Percentiles rank a stretch among this genome's conserved stretches.
These are phyloP conservation scores for Aphanocladium album DNA, from an alignment of 2,329 filamentous ascomycete genomes.

Conservation along the genomic window DNA sequence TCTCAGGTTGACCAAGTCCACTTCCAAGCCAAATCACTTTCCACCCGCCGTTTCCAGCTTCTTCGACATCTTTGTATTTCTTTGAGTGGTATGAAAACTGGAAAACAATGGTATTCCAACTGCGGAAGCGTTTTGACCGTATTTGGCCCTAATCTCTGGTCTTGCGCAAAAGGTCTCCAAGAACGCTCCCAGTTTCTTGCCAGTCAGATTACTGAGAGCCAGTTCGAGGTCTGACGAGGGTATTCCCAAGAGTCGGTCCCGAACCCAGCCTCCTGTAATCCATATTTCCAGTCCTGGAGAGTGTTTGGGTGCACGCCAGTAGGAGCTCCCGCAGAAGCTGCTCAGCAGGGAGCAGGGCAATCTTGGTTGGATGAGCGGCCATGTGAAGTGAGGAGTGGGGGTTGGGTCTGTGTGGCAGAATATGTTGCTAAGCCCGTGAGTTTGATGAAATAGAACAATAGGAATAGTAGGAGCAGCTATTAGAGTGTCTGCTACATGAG, in stretches of 20 bases:
- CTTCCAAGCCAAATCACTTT: conserved; percentile 16
- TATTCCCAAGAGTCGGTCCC: conserved; percentile 17
- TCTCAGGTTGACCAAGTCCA: conserved; percentile 18
- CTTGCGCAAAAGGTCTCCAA: conserved; percentile 9
- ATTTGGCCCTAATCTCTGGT: neutral
- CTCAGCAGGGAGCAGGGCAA: conserved; percentile 12
- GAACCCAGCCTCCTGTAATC: conserved; percentile 19
- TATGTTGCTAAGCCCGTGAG: too few species aligned
- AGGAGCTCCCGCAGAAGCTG: conserved; percentile 14
- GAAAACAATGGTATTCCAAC: conserved; percentile 10
- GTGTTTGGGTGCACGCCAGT: conserved; percentile 11
- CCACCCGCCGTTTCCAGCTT: conserved; percentile 17
- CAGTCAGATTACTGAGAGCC: conserved; percentile 15
- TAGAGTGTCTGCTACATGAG: too few species aligned
- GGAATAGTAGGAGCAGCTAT: too few species aligned
- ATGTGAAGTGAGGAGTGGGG: neutral
- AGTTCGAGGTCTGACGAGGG: conserved; percentile 17
- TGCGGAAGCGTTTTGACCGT: conserved; percentile 3
- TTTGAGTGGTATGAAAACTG: conserved; percentile 13
- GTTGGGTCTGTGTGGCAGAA: too few species aligned
- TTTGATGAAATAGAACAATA: too few species aligned
- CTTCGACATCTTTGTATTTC: conserved; percentile 15
- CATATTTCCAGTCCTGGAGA: conserved; percentile 17
- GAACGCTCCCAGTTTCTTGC: conserved; percentile 14
- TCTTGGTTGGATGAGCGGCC: neutral